Percentiles rank a stretch among this genome's conserved stretches.
Conservation (phyloP, 2,329 filamentous ascomycete genomes). For the Xylariaceae sp. region DNA sequence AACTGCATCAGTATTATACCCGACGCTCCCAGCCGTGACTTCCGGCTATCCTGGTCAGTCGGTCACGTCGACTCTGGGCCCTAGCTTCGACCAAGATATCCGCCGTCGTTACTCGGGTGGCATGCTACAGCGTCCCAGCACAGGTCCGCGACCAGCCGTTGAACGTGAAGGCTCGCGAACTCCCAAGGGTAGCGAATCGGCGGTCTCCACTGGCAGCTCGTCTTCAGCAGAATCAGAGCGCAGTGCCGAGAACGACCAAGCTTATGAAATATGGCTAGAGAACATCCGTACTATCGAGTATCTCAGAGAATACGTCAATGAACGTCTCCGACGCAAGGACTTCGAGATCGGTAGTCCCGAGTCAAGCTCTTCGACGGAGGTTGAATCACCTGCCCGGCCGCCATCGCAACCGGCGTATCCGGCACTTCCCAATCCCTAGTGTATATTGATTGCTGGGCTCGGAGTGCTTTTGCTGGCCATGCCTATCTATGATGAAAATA, state of each 20-base stretch:
- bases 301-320: slow-evolving; percentile 52
- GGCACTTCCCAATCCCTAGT: slow-evolving; percentile 27
- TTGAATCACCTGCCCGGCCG: slow-evolving; percentile 28
- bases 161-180: slow-evolving; percentile 39
- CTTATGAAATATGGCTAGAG: slow-evolving; percentile 60
- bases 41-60: slow-evolving; percentile 64
- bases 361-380: slow-evolving; percentile 34
- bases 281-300: slow-evolving; percentile 61
- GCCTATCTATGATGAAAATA: too few species aligned
- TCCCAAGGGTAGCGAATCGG: slow-evolving; percentile 41
- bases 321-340: slow-evolving; percentile 52
- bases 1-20: slow-evolving; percentile 63
- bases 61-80: slow-evolving; percentile 65
- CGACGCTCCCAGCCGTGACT: slow-evolving; percentile 65
- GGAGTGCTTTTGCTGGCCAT: background rate
- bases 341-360: slow-evolving; percentile 39
- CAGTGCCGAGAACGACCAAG: slow-evolving; percentile 45
- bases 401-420: slow-evolving; percentile 35
- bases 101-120: slow-evolving; percentile 62
- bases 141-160: slow-evolving; percentile 37
- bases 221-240: slow-evolving; percentile 51
- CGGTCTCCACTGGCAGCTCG: slow-evolving; percentile 44
- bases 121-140: slow-evolving; percentile 57
- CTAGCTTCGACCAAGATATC: slow-evolving; percentile 58
- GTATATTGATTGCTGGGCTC: background rate